Base-by-base conservation (phyloP, 2,329 filamentous ascomycete genomes). In the Bipolaris victoriae region DNA sequence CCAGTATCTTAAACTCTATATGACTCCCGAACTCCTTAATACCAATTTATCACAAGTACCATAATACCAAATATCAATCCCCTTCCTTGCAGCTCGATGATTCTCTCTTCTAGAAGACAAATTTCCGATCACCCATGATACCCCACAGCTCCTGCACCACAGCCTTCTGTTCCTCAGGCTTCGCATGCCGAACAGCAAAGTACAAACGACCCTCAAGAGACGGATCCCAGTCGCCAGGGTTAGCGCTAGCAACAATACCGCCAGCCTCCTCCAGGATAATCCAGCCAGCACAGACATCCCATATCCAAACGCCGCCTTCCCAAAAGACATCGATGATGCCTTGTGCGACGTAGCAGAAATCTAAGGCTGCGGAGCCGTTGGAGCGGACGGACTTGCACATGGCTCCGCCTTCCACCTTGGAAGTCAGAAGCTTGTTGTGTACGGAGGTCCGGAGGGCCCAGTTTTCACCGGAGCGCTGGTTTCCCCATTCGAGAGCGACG, bases 251-350 rank as follows among this genome's bases (percentile, higher is more conserved):
- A 1, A 77, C 70, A 11, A 77, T 65, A 0, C 76, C 76, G 1
- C 76, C 75, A 6, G 76, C 73, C 52, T 77, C 76, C 47, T 76
- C 67, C 0, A 77, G 60, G 20, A 77, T 74, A n/a, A 69, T 58
- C 74, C 75, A 77, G 1, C 76, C 76, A 5, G 74, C 76, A 7
- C 64, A 67, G 2, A 77, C 66, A 39, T 77, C 76, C 76, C 76
- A 77, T 5, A 69, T 56, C 64, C 66, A 76, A 5, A 71, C 70
- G 0, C 75, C 75, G 3, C 69, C 73, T 54, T 77, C 76, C 75
- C 75, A 77, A 51, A 75, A 77, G 0, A 63, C 53, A 40, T 77
- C 75, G 1, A 77, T 47, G 41, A 61, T 64, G 35, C 75, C 75
- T 5, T 71, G 68, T 1, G 74, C 76, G 1, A 77, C 74, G 55